Conservation (phyloP, 345 rosid species). For the Eucalyptus albens region DNA sequence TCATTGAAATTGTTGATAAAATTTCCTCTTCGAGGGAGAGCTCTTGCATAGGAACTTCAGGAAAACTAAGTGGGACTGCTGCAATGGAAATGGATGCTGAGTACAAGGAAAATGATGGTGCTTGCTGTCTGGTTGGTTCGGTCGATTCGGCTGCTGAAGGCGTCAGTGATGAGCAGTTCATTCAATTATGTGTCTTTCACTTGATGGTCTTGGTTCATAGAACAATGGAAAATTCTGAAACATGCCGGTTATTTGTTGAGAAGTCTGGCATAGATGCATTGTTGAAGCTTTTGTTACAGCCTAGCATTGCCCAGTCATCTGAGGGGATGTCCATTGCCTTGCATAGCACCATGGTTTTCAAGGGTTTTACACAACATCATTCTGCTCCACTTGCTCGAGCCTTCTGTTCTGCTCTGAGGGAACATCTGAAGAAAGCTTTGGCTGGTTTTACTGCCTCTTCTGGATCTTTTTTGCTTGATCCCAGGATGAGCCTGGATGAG, state of each 20-base stretch:
- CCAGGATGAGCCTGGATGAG: constrained; percentile 32
- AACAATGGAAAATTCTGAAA: constrained; percentile 91
- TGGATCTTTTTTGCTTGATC: constrained; percentile 71
- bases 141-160: constrained; percentile 31
- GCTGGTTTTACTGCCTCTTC: constrained; percentile 34
- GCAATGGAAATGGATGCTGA: constrained; percentile 92
- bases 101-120: constrained; percentile 37
- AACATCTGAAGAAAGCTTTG: constrained; percentile 64
- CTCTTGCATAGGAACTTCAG: constrained; percentile 30
- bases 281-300: constrained; percentile 72
- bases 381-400: constrained; percentile 83
- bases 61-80: constrained; percentile 32
- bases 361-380: constrained; percentile 93
- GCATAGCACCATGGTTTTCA: constrained; percentile 95
- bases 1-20: constrained; percentile 75
- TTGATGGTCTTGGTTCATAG: constrained; percentile 90
- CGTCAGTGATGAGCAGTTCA: constrained; percentile 67
- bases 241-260: constrained; percentile 87
- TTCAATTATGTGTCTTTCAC: constrained; percentile 84
- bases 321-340: constrained; percentile 95
- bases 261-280: constrained; percentile 91
- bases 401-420: constrained; percentile 74
- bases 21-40: constrained; percentile 55
- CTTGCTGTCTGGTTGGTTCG: constrained; percentile 29
- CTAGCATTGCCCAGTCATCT: constrained; percentile 84